Base-by-base conservation (phyloP, 2,329 filamentous ascomycete genomes). In the Chrysoporthe puriensis region DNA sequence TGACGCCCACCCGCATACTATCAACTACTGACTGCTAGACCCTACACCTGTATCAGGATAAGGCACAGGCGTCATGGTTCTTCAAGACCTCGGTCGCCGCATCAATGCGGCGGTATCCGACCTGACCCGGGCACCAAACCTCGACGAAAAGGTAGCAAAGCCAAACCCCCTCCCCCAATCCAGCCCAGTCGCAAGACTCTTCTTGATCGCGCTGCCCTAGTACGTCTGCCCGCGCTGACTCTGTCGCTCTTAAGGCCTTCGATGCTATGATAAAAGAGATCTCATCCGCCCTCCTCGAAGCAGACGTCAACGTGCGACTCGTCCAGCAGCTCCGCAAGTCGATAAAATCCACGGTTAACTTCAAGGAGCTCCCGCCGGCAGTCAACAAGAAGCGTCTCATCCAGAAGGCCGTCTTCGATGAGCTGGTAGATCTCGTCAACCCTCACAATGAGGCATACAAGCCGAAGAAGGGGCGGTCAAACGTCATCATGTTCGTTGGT, bases 401-500 rank as follows among this genome's bases (percentile, higher is more conserved):
- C 76, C 96, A 99, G 77, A 98, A 98, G 80, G 88, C 96, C 72
- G 96, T 99, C 73, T 99, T 97, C 79, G 95, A 99, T 77, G 94
- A 98, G 79, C 89, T 99, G 63, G 95, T 98, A 73, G 91, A 93
- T 75, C 90, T 99, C 62, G 96, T 99, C 73, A 94, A 99, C 75
- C 96, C 96, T 36, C 95, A 98, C 80, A 91, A 92, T 74, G 94
- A 97, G 72, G 91, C 95, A 0, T 99, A 97, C 85, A 96, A 96
- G 79, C 94, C 95, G 32, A 97, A 96, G 83, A 99, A 98, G 82
- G 94, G 94, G 72, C 96, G 94, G 78, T 85, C 91, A 71, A 99
- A 97, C 79, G 92, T 99, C 77, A 97, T 99, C 80, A 99, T 99
- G 96, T 98, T 99, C 78, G 96, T 99, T 71, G 96, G 96, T 82